These are phyloP conservation scores for Clavispora carvajalis DNA, from an alignment of 805 yeast species.

Conservation along the genomic window DNA sequence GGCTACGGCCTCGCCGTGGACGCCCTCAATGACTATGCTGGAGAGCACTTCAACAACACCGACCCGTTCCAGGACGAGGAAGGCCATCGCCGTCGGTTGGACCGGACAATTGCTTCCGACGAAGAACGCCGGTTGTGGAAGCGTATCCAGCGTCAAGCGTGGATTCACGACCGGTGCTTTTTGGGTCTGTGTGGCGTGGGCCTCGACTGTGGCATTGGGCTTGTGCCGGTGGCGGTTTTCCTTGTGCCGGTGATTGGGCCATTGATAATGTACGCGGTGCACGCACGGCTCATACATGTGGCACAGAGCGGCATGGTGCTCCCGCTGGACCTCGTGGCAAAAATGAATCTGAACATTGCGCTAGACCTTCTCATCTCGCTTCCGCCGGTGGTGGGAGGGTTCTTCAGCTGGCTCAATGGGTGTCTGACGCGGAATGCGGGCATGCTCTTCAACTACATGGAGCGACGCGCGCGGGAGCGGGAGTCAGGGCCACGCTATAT, in stretches of 20 bases:
- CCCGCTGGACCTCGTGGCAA: slow-evolving; percentile 55
- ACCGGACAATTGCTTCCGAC: slow-evolving; percentile 39
- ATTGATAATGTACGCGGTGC: slow-evolving; percentile 69
- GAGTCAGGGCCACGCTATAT: slow-evolving; percentile 6
- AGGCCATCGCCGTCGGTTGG: slow-evolving; percentile 61
- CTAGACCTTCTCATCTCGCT: slow-evolving; percentile 71
- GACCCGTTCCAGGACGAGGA: slow-evolving; percentile 61
- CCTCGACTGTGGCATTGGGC: slow-evolving; percentile 69
- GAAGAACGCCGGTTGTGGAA: slow-evolving; percentile 69
- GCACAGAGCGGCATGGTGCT: slow-evolving; percentile 55
- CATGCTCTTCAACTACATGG: slow-evolving; percentile 45
- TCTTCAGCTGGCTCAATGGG: slow-evolving; percentile 75
- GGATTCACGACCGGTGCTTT: slow-evolving; percentile 82
- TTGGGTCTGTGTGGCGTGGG: slow-evolving; percentile 67
- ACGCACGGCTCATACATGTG: slow-evolving; percentile 56
- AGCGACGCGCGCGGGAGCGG: slow-evolving; percentile 1
- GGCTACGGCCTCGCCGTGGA: slow-evolving; percentile 55
- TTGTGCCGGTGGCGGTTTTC: slow-evolving; percentile 66
- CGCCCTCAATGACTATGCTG: slow-evolving; percentile 61
- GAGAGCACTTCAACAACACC: slow-evolving; percentile 54
- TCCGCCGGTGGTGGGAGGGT: slow-evolving; percentile 75
- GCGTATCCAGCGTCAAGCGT: slow-evolving; percentile 67
- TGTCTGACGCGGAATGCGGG: slow-evolving; percentile 91
- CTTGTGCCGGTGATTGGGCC: slow-evolving; percentile 83
- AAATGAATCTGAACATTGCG: slow-evolving; percentile 70